Percentiles rank a stretch among this genome's conserved stretches.
Evolutionary conservation across 108 stramenopile genomes (phyloP).

Genomic region (Cylindrotheca fusiformis): DNA sequence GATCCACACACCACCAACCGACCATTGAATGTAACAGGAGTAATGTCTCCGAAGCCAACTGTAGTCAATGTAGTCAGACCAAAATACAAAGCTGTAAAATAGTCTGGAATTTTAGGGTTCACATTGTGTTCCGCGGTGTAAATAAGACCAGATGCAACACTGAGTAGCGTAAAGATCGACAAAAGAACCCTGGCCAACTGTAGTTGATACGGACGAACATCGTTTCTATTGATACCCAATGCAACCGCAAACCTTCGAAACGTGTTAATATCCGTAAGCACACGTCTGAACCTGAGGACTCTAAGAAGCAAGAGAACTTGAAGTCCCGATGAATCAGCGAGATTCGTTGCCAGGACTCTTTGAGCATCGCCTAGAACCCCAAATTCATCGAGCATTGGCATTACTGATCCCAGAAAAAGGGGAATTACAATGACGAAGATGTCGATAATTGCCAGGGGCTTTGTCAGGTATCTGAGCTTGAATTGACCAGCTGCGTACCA

Average conservation of each 20-base stretch:
- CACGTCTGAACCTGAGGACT: slow-evolving; percentile 72
- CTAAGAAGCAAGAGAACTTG: slow-evolving; percentile 64
- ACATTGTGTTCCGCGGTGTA: slow-evolving; percentile 72
- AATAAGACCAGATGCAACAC: slow-evolving; percentile 73
- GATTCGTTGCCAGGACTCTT: not conserved
- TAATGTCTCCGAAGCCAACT: slow-evolving; percentile 80
- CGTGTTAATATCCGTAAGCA: slow-evolving; percentile 53
- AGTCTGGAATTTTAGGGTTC: slow-evolving; percentile 72
- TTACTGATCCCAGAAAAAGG: not conserved
- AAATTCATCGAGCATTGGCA: slow-evolving; percentile 2
- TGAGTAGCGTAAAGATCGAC: slow-evolving; percentile 67
- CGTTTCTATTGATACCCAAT: slow-evolving; percentile 6
- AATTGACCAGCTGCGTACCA: slow-evolving; percentile 16
- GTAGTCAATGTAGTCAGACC: slow-evolving; percentile 62
- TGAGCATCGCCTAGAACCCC: not conserved
- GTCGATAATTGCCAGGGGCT: slow-evolving; percentile 17
- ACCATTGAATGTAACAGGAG: slow-evolving; percentile 67
- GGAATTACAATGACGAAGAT: slow-evolving; percentile 13
- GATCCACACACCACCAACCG: slow-evolving; percentile 60
- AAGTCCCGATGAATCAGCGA: slow-evolving; percentile 24
- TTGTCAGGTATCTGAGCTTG: slow-evolving; percentile 9
- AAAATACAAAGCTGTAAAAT: slow-evolving; percentile 82
- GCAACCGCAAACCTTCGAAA: slow-evolving; percentile 57
- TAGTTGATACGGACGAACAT: slow-evolving; percentile 46
- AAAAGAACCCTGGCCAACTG: slow-evolving; percentile 74